A percentile compares a stretch with the other conserved stretches of the same genome.
These are phyloP conservation scores for Blastobotrys malaysiensis DNA, from an alignment of 1,139 yeast species.

Conservation along the genomic window DNA sequence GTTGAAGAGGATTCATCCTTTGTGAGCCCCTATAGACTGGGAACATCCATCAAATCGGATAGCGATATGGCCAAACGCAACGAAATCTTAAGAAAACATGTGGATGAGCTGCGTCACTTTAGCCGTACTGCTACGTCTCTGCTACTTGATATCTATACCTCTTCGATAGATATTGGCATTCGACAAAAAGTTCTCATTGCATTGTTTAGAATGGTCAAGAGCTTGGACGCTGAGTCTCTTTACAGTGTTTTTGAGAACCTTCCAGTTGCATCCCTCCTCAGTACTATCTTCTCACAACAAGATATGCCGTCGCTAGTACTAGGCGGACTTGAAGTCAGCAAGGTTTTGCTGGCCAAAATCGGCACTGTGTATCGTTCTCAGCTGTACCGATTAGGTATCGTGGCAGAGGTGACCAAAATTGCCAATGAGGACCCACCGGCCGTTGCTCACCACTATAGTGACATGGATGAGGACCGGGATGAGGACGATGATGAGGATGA, in stretches of 20 bases:
- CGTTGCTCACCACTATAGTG: conserved; percentile 17
- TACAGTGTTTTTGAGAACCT: conserved; percentile 23
- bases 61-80: conserved; percentile 12
- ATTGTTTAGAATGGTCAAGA: conserved; percentile 47
- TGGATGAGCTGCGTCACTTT: conserved; percentile 34
- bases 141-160: conserved; percentile 65
- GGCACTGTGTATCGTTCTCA: conserved; percentile 43
- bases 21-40: conserved; percentile 30
- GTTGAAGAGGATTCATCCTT: conserved; percentile 18
- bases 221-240: conserved; percentile 26
- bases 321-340: conserved; percentile 50
- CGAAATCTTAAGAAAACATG: conserved; percentile 15
- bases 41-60: background rate
- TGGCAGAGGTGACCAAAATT: conserved; percentile 43
- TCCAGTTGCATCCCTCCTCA: conserved; percentile 43
- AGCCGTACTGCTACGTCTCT: conserved; percentile 51
- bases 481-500: conserved; percentile 23
- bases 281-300: conserved; percentile 63
- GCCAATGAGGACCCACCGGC: conserved; percentile 12
- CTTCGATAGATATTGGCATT: conserved; percentile 65
- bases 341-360: conserved; percentile 41
- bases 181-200: conserved; percentile 57
- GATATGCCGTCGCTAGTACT: conserved; percentile 40
- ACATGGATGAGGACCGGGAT: conserved; percentile 19
- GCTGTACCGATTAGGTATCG: conserved; percentile 69